Evolutionary conservation across 2,329 filamentous ascomycete genomes (phyloP), one percentile per base, ranked within the genome.

Genomic region (Aspergillus pseudotamarii): DNA sequence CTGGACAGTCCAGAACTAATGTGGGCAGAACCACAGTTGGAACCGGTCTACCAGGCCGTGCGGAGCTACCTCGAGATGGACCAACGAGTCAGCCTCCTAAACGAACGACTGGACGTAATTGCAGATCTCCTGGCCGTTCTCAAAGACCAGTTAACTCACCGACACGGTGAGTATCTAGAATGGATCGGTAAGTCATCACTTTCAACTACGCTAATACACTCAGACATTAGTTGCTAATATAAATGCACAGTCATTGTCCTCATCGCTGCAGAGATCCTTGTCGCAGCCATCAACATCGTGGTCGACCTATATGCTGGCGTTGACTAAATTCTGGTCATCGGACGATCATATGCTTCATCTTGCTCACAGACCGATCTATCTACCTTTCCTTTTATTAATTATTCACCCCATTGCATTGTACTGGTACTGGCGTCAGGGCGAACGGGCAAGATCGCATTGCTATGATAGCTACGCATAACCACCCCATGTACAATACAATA

Each of bases 51-150:
- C 76, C 91, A 96, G 77, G 95, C 95, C 60, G 95, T 98, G 50
- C 86, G 95, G 62, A 95, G 91, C 75, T 99, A 99, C 77, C 84
- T 99, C 23, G 95, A 99, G 82, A 98, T 99, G 91, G 95, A 98
- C 78, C 95, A 98, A 82, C 85, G 95, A 61, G 94, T 98, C 14
- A 88, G 89, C 28, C 83, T 99, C 45, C 81, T 99, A 73, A 98
- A 93, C 12, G 94, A 98, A 77, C 85, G 95, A 60, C 80, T 99
- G 69, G 91, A 94, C 67, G 95, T 99, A 59, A 97, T 98, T 82
- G 93, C 92, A 26, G 95, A 98, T 81, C 79, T 98, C 75, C 80
- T 99, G 65, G 92, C 94, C 4, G 94, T 98, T 63, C 81, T 99
- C 59, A 97, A 98, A 79, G 95, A 97, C 78, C 94, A 98, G 81